Base-by-base conservation (phyloP, 441 rosid species). In the Hura crepitans region DNA sequence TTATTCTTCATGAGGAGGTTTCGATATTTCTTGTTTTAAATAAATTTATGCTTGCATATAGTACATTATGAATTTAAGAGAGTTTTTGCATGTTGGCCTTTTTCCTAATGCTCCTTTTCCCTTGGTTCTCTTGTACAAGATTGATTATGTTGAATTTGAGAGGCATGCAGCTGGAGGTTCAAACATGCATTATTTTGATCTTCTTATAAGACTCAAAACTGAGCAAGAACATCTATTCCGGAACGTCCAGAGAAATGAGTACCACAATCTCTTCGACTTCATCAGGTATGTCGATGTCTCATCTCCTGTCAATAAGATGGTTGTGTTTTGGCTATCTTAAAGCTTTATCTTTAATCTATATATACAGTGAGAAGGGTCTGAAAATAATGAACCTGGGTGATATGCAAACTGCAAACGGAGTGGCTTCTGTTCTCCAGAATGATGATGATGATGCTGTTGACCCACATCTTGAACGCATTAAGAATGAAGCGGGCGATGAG, bases 91-190 rank as follows among this genome's bases (percentile, higher is more conserved):
- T 66, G 22, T 39, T 58, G 31, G 33, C 23, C 22, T 58, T 58
- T n/a, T 39, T 45, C n/a, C 39, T 35, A 35, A 35, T 70, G 15
- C 61, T 66, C 8, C 6, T 42, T 71, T 53, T 9, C 35, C 57
- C 14, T 65, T 70, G 56, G 14, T 37, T 2, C 73, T 51, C 37
- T 17, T 57, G 53, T 78, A 46, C 69, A 71, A 95, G 99, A 92
- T 95, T 83, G 92, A 89, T 75, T 89, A 84, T 80, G 95, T 95
- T 82, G 99, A 92, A 80, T 95, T 92, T 82, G 93, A 95, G 89
- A 95, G 99, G 82, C 99, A 95, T 81, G 83, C 92, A 72, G 97
- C 98, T 68, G 99, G 98, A 78, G 97, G 98, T 56, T 90, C 99
- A 60, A 95, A 92, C 76, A 95, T 95, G 99, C 98, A 95, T 78